These are phyloP conservation scores for Thraustochytrium sp. DNA, from an alignment of 352 stramenopile genomes.

Conservation along the genomic window DNA sequence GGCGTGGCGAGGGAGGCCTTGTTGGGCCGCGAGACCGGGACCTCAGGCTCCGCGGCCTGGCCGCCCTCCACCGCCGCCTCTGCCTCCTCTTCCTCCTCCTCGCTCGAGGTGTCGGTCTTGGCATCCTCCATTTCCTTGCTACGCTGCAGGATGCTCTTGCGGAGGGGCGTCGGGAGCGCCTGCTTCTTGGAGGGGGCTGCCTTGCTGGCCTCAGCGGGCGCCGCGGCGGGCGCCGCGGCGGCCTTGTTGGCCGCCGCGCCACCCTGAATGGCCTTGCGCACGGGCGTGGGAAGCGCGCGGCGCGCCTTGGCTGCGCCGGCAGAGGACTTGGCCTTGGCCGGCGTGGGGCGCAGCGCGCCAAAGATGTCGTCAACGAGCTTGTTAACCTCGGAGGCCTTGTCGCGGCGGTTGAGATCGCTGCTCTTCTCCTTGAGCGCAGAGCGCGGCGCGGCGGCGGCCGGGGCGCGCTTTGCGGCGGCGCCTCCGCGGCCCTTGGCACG, in stretches of 20 bases:
- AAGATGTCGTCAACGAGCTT: not conserved
- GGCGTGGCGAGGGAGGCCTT: not conserved
- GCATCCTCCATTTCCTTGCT: not conserved
- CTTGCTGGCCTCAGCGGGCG: not conserved
- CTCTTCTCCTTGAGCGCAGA: not conserved
- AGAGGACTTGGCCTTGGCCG: not conserved
- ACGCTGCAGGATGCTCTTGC: not conserved
- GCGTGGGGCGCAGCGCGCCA: not conserved
- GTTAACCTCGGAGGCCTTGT: not conserved
- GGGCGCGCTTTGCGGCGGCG: not conserved
- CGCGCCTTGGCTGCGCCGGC: not conserved
- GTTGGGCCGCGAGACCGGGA: not conserved
- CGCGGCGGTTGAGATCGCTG: not conserved
- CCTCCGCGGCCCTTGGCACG: not conserved
- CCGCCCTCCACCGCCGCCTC: too few relatives aligned
- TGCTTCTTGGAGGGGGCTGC: not conserved
- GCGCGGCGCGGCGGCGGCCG: not conserved
- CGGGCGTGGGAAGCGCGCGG: not conserved
- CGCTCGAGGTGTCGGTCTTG: not conserved
- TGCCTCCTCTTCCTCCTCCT: not conserved
- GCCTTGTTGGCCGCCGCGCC: not conserved
- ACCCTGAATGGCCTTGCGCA: not conserved
- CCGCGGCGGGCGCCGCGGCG: not conserved
- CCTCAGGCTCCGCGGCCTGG: too few relatives aligned
- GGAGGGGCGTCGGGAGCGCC: constrained; percentile 1